Evolutionary conservation across 2,329 filamentous ascomycete species (phyloP), one percentile per base, ranked within the genome.

Genomic region (Penicillium sp.): DNA sequence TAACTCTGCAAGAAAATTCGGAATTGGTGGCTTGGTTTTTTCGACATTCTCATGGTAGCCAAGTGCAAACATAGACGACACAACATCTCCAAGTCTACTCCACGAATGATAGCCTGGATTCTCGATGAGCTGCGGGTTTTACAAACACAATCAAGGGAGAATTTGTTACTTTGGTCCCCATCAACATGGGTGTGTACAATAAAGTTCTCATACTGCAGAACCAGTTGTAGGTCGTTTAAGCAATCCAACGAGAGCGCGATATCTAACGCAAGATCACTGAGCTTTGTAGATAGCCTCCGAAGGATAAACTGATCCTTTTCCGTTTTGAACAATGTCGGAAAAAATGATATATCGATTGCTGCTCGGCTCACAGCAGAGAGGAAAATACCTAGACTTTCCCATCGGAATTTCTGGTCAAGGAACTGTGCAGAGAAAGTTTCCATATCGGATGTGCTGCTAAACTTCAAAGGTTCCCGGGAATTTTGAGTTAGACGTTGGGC

Each of bases 131-230:
- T 17, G 38, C 4, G 5, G 6, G 2, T 12, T 29, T 25, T 6
- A 33, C 23, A 29, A 15, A 35, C 2, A 23, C 10, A 43, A 25
- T n/a, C 6, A n/a, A 41, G 1, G 13, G 2, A 17, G 17, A 19
- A 7, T n/a, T n/a, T 61, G 72, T 63, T 65, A 79, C 77, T 79
- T 60, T 79, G 76, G 56, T 79, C 77, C 4, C 78, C 78, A 58
- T 78, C 71, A 3, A 78, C 72, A 43, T 75, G 70, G 0, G 78
- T 76, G 55, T 79, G 76, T 2, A 77, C 61, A 19, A 80, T 79
- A 36, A 77, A 79, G 27, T 78, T 79, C 55, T 80, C 78, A 50
- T 79, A 80, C 50, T 81, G 78, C 1, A 79, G 55, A 10, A 79
- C 58, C 1, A 80, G 65, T 50, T 80, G 78, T 25, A 81, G 61